phyloP scores from a whole-genome alignment of 495 filamentous ascomycete genomes.

The Neurospora sp. region DNA sequence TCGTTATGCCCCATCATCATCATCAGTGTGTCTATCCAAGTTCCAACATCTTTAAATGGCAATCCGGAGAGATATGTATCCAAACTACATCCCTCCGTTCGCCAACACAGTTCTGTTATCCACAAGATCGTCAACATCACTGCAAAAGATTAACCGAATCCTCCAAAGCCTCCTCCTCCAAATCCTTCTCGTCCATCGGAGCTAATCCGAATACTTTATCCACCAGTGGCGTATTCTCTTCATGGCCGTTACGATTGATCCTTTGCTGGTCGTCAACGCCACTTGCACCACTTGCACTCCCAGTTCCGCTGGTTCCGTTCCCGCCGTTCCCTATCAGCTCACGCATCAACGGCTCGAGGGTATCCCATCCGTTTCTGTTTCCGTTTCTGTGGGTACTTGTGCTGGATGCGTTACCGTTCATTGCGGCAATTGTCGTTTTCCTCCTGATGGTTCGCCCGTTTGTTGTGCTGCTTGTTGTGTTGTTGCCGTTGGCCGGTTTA shows the following conservation, averaged over 20 bases:
- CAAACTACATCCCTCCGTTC: too few relatives aligned
- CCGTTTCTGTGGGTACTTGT: background rate
- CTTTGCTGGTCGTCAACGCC: background rate
- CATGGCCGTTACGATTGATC: background rate
- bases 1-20: too few relatives aligned
- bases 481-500: background rate
- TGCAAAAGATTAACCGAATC: background rate
- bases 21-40: too few relatives aligned
- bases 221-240: background rate
- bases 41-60: too few relatives aligned
- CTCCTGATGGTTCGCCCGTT: background rate
- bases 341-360: slow-evolving; percentile 13
- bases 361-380: slow-evolving; percentile 3
- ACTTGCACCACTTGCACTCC: background rate
- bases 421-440: background rate
- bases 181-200: background rate
- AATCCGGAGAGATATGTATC: too few relatives aligned
- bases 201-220: background rate
- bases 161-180: background rate
- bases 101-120: too few relatives aligned
- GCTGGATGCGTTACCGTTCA: background rate
- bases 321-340: slow-evolving; percentile 1
- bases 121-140: background rate
- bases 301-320: background rate
- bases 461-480: too few relatives aligned